Conservation (phyloP, 83 land plant species). For the Picea abies region DNA sequence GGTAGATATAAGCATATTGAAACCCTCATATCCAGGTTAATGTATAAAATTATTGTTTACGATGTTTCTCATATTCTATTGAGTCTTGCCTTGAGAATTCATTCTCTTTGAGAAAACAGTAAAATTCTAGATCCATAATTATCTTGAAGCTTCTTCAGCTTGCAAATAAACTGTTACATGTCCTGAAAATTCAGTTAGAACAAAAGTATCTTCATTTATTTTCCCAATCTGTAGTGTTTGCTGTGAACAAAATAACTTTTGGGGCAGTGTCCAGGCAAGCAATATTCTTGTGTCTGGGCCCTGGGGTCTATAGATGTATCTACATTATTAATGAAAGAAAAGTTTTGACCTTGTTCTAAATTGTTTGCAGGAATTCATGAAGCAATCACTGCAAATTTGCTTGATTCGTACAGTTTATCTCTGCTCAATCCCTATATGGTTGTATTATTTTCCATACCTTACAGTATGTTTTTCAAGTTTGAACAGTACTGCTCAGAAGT, state of each 20-base stretch:
- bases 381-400: constrained; percentile 65
- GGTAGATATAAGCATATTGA: too few species aligned
- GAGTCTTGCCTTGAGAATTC: not conserved
- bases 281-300: not conserved
- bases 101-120: not conserved
- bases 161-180: not conserved
- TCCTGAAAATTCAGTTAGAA: not conserved
- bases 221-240: not conserved
- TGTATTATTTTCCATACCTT: constrained; percentile 8
- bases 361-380: constrained; percentile 68
- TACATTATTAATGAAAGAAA: not conserved
- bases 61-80: not conserved
- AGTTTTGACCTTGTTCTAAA: constrained; percentile 9
- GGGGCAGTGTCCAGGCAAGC: not conserved
- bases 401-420: constrained; percentile 72
- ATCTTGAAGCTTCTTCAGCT: not conserved
- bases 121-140: not conserved
- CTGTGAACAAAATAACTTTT: not conserved
- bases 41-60: not conserved
- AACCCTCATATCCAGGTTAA: not conserved
- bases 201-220: not conserved
- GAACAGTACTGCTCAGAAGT: not conserved
- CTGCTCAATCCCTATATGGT: constrained; percentile 97
- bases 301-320: not conserved
- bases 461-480: not conserved